Evolutionary conservation across 2,329 filamentous ascomycete species (phyloP).

Genomic region (Colletotrichum horii): DNA sequence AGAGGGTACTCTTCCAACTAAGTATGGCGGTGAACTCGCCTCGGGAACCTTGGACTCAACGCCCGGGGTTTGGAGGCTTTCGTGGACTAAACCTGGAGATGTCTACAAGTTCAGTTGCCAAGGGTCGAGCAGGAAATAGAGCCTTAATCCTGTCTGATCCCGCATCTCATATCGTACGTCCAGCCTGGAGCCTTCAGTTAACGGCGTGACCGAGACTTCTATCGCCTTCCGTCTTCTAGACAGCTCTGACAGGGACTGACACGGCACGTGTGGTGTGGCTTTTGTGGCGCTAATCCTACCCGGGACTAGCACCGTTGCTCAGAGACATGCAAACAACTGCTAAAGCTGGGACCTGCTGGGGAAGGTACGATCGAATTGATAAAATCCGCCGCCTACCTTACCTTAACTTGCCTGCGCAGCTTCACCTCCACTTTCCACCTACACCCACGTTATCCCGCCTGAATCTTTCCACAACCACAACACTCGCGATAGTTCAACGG

Average conservation of each 20-base stretch:
- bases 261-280: constrained; percentile 1
- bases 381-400: constrained; percentile 8
- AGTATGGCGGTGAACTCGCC: background rate
- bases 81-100: background rate
- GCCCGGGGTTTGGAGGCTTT: background rate
- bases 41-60: background rate
- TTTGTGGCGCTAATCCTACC: background rate
- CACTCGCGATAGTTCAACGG: background rate
- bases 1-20: background rate
- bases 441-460: constrained; percentile 3
- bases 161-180: background rate
- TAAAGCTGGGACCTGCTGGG: constrained; percentile 14
- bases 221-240: background rate
- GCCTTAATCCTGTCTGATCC: background rate
- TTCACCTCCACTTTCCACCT: constrained; percentile 8
- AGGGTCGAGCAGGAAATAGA: background rate
- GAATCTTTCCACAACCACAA: background rate
- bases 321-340: constrained; percentile 10
- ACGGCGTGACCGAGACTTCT: background rate
- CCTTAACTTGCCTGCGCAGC: background rate
- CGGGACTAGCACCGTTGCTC: constrained; percentile 2
- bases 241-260: background rate
- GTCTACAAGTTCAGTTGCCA: background rate
- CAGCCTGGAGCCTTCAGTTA: background rate
- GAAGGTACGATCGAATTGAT: constrained; percentile 21